phyloP scores from a whole-genome alignment of 495 filamentous ascomycete genomes.

The Penicillium lividum region DNA sequence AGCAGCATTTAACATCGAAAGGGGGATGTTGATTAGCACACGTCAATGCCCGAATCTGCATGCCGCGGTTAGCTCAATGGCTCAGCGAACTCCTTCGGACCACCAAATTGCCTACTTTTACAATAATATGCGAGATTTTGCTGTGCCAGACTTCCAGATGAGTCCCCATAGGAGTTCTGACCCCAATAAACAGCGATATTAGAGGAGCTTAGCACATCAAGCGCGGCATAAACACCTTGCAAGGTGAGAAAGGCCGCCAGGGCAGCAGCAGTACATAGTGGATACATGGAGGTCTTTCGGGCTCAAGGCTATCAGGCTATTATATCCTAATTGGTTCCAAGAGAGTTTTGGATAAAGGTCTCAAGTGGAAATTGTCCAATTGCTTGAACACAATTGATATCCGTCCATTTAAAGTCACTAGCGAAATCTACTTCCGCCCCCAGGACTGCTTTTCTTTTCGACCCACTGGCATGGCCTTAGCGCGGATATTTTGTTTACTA shows the following conservation, averaged over 20 bases:
- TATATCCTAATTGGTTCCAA: neutral
- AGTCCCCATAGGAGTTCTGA: slow-evolving; percentile 57
- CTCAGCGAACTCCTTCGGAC: no score
- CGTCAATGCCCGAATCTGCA: slow-evolving; percentile 41
- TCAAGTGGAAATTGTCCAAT: no score
- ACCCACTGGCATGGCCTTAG: no score
- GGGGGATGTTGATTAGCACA: slow-evolving; percentile 18
- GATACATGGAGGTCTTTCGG: slow-evolving; percentile 10
- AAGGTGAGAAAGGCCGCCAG: neutral
- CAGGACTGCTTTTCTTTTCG: no score
- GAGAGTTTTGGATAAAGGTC: no score
- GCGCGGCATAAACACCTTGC: neutral
- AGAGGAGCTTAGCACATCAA: neutral
- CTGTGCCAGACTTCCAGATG: slow-evolving; percentile 47
- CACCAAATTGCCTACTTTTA: slow-evolving; percentile 46
- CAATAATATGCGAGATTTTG: slow-evolving; percentile 60
- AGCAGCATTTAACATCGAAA: slow-evolving; percentile 1
- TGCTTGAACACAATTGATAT: no score
- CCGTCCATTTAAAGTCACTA: no score
- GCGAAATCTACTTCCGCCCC: no score
- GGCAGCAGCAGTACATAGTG: neutral
- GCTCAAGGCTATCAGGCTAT: slow-evolving; percentile 38
- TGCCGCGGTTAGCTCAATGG: neutral
- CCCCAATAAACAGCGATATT: slow-evolving; percentile 68
- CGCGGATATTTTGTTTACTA: no score